phyloP scores from a whole-genome alignment of 306 rosid genomes.

The Dryas alaskensis region DNA sequence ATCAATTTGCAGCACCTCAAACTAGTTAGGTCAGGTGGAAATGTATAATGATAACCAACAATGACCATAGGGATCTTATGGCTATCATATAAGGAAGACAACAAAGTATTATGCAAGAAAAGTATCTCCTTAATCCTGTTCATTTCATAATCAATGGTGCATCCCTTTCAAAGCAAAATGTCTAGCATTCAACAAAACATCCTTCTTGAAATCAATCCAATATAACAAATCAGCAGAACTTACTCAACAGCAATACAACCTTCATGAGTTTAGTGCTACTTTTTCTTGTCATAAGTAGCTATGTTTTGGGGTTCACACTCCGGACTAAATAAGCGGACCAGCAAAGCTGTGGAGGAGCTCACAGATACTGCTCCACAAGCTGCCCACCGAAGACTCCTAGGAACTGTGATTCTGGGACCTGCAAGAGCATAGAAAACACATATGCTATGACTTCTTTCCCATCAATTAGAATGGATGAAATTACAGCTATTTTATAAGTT shows the following conservation, averaged over 20 bases:
- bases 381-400: slow-evolving; percentile 86
- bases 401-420: slow-evolving; percentile 87
- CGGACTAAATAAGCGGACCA: slow-evolving; percentile 83
- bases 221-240: neutral
- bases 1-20: neutral
- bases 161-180: neutral
- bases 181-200: neutral
- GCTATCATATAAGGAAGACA: neutral
- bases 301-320: slow-evolving; percentile 97
- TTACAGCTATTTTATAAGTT: neutral
- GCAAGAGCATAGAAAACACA: slow-evolving; percentile 26
- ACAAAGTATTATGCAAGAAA: neutral
- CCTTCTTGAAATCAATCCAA: slow-evolving; percentile 2
- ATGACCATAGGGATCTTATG: neutral
- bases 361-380: slow-evolving; percentile 76
- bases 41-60: neutral
- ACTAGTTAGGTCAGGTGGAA: neutral
- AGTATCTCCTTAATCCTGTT: neutral
- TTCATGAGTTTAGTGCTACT: slow-evolving; percentile 25
- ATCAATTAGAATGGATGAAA: neutral
- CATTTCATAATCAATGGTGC: neutral
- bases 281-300: slow-evolving; percentile 79
- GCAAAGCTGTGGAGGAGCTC: slow-evolving; percentile 76
- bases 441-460: neutral
- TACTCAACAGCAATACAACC: neutral